phyloP scores from a whole-genome alignment of 352 stramenopile genomes.

The Blastocystis sp. region DNA sequence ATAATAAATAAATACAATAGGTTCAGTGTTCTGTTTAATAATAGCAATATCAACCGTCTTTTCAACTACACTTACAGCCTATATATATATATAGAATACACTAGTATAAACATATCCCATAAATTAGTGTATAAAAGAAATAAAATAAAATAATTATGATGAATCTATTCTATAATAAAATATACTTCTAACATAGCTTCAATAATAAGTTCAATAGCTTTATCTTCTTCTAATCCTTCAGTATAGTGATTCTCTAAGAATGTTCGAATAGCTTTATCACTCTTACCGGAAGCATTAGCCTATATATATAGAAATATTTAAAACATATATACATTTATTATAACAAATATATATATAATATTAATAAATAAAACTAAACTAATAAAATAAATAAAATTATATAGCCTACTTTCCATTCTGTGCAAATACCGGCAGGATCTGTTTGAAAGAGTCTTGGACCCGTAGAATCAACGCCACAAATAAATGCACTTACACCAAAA shows the following conservation, averaged over 20 bases:
- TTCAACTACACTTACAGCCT: slow-evolving; percentile 28
- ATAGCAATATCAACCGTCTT: slow-evolving; percentile 18
- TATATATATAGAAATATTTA: no score
- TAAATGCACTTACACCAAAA: slow-evolving; percentile 31
- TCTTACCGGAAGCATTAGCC: slow-evolving; percentile 23
- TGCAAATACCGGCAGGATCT: slow-evolving; percentile 18
- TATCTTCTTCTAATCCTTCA: slow-evolving; percentile 8
- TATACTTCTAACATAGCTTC: slow-evolving; percentile 7
- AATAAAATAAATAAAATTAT: not conserved
- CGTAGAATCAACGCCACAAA: slow-evolving; percentile 22
- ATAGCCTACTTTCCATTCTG: slow-evolving; percentile 9
- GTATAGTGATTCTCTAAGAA: slow-evolving; percentile 27
- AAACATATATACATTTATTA: no score
- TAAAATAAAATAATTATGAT: no score
- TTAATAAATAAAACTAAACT: no score
- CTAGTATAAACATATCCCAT: no score
- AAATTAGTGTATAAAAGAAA: no score
- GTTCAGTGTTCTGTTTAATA: not conserved
- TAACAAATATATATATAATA: no score
- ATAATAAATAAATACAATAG: no score
- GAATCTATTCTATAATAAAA: not conserved
- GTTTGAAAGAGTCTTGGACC: slow-evolving; percentile 19
- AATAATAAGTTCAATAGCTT: slow-evolving; percentile 22
- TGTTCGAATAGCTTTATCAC: slow-evolving; percentile 1
- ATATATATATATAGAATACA: no score